phyloP scores from a whole-genome alignment of 768 basidiomycete genomes.

The Gloeopeniophorella convolvens region DNA sequence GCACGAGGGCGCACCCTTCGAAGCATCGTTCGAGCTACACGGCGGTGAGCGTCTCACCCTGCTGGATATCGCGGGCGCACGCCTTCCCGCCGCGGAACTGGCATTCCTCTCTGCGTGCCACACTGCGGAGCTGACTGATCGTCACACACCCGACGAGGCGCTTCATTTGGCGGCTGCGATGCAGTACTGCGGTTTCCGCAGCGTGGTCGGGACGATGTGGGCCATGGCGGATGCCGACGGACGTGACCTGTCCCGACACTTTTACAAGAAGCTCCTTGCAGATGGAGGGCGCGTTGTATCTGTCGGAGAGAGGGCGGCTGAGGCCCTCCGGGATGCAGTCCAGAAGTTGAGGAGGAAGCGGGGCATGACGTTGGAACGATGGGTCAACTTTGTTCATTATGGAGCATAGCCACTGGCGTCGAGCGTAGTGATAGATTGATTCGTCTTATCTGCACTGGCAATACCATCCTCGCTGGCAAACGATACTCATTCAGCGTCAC shows the following conservation, averaged over 20 bases:
- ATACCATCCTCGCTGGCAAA: too few species aligned
- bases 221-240: slow-evolving; percentile 14
- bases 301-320: background rate
- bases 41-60: background rate
- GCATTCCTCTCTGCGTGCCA: slow-evolving; percentile 10
- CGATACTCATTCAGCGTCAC: too few species aligned
- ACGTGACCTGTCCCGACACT: background rate
- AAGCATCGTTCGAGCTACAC: background rate
- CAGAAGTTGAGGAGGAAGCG: background rate
- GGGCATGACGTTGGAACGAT: background rate
- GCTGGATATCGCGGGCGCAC: background rate
- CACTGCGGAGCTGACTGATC: background rate
- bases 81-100: slow-evolving; percentile 4
- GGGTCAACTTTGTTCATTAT: slow-evolving; percentile 13
- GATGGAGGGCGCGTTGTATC: background rate
- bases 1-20: background rate
- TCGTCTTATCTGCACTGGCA: too few species aligned
- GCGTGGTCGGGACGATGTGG: slow-evolving; percentile 17
- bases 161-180: slow-evolving; percentile 14
- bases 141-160: slow-evolving; percentile 5
- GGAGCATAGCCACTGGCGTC: slow-evolving; percentile 1
- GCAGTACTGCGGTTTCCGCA: slow-evolving; percentile 12
- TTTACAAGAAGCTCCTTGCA: slow-evolving; percentile 1
- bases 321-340: background rate
- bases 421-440: too few species aligned